Conservation (phyloP, 306 rosid species). For the Psophocarpus tetragonolobus region DNA sequence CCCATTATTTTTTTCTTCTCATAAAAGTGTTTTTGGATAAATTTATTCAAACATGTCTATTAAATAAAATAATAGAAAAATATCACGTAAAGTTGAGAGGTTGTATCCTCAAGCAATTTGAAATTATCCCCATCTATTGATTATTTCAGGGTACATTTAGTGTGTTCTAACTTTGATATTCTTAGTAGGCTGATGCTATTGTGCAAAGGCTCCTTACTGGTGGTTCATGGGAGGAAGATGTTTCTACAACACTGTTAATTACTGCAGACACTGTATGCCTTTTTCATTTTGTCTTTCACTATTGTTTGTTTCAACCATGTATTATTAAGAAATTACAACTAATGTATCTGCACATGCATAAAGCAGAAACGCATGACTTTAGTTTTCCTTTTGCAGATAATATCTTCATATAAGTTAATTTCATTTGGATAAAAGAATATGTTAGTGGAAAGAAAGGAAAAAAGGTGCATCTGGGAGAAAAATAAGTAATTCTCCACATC, state of each 20-base stretch:
- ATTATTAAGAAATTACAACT: conserved; percentile 9
- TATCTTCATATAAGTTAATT: neutral
- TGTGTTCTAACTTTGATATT: conserved; percentile 26
- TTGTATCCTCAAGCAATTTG: neutral
- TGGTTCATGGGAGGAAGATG: conserved; percentile 51
- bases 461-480: neutral
- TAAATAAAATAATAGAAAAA: conserved; percentile 10
- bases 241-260: conserved; percentile 57
- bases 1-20: no score
- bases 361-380: conserved; percentile 7
- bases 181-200: conserved; percentile 87
- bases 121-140: conserved; percentile 5
- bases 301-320: conserved; percentile 13
- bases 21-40: no score
- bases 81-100: conserved; percentile 6
- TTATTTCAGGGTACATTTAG: conserved; percentile 15
- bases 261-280: conserved; percentile 88
- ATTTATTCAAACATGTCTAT: no score
- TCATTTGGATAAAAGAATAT: neutral
- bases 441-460: conserved; percentile 6
- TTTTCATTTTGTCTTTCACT: conserved; percentile 21
- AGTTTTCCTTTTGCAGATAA: conserved; percentile 13
- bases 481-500: neutral
- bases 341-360: neutral
- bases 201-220: conserved; percentile 52